Conservation (phyloP, 768 basidiomycete species). For the Phlebiopsis gigantea region DNA sequence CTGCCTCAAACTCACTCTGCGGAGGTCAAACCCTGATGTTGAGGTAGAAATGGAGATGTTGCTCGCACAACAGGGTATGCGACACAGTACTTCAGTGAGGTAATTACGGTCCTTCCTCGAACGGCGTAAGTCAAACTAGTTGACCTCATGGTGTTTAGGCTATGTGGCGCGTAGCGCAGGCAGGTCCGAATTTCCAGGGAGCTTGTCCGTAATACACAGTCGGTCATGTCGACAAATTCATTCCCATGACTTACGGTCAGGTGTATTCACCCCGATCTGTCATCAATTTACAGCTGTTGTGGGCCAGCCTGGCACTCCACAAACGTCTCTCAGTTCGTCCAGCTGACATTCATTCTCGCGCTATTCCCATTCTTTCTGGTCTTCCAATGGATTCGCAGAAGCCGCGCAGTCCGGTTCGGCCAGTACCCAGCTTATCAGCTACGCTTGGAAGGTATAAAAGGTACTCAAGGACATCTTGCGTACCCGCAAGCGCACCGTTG, state of each 20-base stretch:
- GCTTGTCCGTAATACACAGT: neutral
- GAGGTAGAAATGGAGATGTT: too few relatives aligned
- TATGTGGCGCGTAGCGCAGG: neutral
- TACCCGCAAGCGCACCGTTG: conserved; percentile 12
- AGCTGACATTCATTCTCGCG: conserved; percentile 8
- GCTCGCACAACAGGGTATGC: too few relatives aligned
- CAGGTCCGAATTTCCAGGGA: neutral
- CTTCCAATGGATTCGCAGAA: conserved; percentile 3
- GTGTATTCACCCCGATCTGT: conserved; percentile 10
- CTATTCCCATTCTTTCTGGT: conserved; percentile 1
- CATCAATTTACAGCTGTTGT: neutral
- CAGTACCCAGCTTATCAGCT: neutral
- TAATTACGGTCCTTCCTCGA: too few relatives aligned
- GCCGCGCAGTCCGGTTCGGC: conserved; percentile 6
- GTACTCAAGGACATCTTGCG: neutral
- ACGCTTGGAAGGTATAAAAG: conserved; percentile 2
- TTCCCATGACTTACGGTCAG: conserved; percentile 14
- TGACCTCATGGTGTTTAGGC: neutral
- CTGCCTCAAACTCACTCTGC: too few relatives aligned
- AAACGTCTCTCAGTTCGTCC: neutral
- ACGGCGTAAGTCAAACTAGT: neutral
- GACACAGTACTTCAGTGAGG: too few relatives aligned
- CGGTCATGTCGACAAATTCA: neutral
- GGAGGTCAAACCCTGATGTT: too few relatives aligned
- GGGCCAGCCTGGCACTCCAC: conserved; percentile 5